phyloP scores from a whole-genome alignment of 495 filamentous ascomycete species.

The Xylaria sp. region DNA sequence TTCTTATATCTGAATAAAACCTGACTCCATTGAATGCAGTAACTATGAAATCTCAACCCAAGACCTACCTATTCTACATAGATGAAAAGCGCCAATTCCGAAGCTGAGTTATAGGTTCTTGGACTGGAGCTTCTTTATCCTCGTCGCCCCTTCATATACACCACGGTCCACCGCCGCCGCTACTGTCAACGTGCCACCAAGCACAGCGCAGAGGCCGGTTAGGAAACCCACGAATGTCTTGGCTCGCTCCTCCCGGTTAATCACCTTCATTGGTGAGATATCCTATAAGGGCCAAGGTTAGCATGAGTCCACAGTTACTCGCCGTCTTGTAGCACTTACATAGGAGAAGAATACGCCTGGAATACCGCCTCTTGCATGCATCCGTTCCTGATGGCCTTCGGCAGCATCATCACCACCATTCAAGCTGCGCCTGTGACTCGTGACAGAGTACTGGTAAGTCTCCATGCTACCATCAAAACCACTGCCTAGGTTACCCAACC shows the following conservation, averaged over 20 bases:
- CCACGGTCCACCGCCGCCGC: slow-evolving; percentile 92
- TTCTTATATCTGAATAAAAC: slow-evolving; percentile 22
- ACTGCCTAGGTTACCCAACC: slow-evolving; percentile 69
- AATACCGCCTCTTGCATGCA: slow-evolving; percentile 90
- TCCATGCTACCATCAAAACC: slow-evolving; percentile 81
- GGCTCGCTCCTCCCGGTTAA: slow-evolving; percentile 88
- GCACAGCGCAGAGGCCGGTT: slow-evolving; percentile 90
- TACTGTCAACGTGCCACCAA: slow-evolving; percentile 94
- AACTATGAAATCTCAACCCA: slow-evolving; percentile 18
- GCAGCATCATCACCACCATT: slow-evolving; percentile 79
- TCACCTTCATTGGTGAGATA: slow-evolving; percentile 99
- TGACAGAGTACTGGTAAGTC: slow-evolving; percentile 97
- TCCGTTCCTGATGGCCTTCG: slow-evolving; percentile 86
- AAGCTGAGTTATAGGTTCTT: slow-evolving; percentile 52
- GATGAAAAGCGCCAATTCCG: slow-evolving; percentile 15
- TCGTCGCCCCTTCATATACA: slow-evolving; percentile 84
- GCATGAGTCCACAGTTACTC: neutral
- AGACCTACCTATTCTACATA: slow-evolving; percentile 18
- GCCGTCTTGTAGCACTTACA: slow-evolving; percentile 56
- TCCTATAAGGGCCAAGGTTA: slow-evolving; percentile 62
- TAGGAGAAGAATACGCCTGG: slow-evolving; percentile 99
- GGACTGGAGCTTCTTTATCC: slow-evolving; percentile 84
- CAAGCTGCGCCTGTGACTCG: slow-evolving; percentile 89
- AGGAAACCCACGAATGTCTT: slow-evolving; percentile 92
- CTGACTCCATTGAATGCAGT: slow-evolving; percentile 25